Base-by-base conservation (phyloP, 2,329 filamentous ascomycete species). In the Talaromyces sp. region DNA sequence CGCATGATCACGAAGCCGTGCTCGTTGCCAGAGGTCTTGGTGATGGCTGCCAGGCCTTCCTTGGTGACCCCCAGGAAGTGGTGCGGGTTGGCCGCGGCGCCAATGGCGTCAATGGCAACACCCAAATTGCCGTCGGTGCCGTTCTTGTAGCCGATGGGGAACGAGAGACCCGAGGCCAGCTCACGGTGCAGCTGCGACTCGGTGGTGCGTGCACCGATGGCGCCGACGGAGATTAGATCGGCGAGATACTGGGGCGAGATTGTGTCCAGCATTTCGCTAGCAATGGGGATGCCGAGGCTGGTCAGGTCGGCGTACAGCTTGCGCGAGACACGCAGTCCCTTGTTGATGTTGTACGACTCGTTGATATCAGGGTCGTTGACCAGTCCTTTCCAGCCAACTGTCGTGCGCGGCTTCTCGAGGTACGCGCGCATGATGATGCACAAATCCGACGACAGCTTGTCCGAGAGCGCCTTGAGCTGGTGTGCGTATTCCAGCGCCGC, bases 71-170 rank as follows among this genome's bases (percentile, higher is more conserved):
- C 93, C 83, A 99, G 89, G 83, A 99, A 99, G 81, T 97, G 93
- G 78, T 99, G 95, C 10, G 78, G 78, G 68, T 80, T 75, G 56
- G 74, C 71, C 6, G 79, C 78, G 26, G 90, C 88, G 62, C 93
- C 95, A 73, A 98, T 97, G 35, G 95, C 95, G 74, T 99, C 95
- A 69, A 98, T 96, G 21, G 93, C 93, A 21, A 98, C 93, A 29
- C 86, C 87, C 60, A 99, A 81, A 68, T 89, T 91, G 49, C 95
- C 95, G 71, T 99, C 95, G 26, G 95, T 99, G 64, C 95, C 95
- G 78, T 99, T 99, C 86, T 99, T 99, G 89, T 97, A 99, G 62
- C 95, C 95, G 67, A 99, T 93, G 24, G 95, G 95, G 88, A 97
- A 98, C 61, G 91, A 96, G 58, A 98, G 84, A 68, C 95, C 95